A percentile compares a stretch with the other conserved stretches of the same genome.
Conservation (phyloP, 257 asterid species). For the Solanum medicagineum region DNA sequence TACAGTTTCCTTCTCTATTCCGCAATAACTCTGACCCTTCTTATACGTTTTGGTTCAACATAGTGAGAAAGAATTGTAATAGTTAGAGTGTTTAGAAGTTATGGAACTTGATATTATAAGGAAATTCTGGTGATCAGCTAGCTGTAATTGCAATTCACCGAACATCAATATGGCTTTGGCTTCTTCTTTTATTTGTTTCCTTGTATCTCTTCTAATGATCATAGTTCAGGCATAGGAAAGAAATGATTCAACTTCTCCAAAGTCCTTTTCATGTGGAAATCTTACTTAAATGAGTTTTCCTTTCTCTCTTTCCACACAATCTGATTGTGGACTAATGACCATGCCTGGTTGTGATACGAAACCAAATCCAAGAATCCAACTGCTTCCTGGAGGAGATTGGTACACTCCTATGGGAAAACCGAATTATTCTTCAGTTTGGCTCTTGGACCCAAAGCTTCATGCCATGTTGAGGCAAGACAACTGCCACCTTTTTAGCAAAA, state of each 20-base stretch:
- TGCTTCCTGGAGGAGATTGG: neutral
- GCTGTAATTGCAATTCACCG: neutral
- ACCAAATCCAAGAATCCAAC: neutral
- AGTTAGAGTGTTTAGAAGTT: neutral
- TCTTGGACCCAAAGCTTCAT: neutral
- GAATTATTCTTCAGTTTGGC: no score
- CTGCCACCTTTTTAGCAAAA: neutral
- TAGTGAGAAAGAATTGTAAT: neutral
- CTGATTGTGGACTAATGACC: neutral
- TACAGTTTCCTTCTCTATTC: neutral
- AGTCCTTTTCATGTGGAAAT: neutral
- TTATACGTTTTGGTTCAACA: neutral
- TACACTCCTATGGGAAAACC: neutral
- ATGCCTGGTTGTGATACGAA: neutral
- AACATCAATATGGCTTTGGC: neutral
- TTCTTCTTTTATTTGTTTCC: neutral
- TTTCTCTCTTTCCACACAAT: neutral
- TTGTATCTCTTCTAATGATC: neutral
- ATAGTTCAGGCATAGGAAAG: neutral
- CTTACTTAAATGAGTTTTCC: neutral
- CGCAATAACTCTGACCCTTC: neutral
- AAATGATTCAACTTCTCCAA: neutral
- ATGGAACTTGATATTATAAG: neutral
- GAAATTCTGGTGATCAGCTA: neutral
- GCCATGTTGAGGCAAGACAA: neutral